Evolutionary conservation across 352 stramenopile species (phyloP), one percentile per base, ranked within the genome.

Genomic region (Phytophthora gonapodyides): DNA sequence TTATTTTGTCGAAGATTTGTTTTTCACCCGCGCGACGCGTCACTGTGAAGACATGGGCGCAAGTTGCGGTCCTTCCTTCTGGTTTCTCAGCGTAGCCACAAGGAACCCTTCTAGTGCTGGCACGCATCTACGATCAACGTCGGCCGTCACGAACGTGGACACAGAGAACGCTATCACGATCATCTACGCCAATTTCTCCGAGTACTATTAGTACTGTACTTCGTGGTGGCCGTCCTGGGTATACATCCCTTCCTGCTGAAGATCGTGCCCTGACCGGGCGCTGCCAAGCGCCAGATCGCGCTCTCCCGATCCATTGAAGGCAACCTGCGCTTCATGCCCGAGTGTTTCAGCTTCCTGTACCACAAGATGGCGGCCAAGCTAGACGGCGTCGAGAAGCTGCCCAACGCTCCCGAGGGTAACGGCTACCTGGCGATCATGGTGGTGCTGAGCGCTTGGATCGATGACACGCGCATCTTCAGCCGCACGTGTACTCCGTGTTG

Each of bases 161-260:
- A 76, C 80, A 47, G 80, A 89, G 31, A 77, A 84, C n/a, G 82
- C 80, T 16, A 73, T 94, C 52, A 69, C 69, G 40, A 78, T 69
- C 33, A 82, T 99, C 47, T 96, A 99, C 72, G 78, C 82, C 45
- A 98, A 98, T 68, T 96, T 99, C 27, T 96, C 96, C 70, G 78
- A 77, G 13, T 97, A 97, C 71, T 97, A 97, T 66, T 56, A 58
- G 61, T 96, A 96, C n/a, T n/a, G n/a, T n/a, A n/a, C n/a, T n/a
- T n/a, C n/a, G 64, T 99, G 97, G 97, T 99, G 97, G 72, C 62
- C 84, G 45, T 96, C 57, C 77, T 99, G 50, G 82, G 84, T 27
- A 89, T 93, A 3, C 71, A 82, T 44, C 97, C 97, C 9, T 78
- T 91, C 45, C 90, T 97, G 61, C 67, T 85, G 21, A 76, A 85